A percentile compares a stretch with the other conserved stretches of the same genome.
Conservation (phyloP, 1,284 basidiomycete species). For the Meripilus lineatus region DNA sequence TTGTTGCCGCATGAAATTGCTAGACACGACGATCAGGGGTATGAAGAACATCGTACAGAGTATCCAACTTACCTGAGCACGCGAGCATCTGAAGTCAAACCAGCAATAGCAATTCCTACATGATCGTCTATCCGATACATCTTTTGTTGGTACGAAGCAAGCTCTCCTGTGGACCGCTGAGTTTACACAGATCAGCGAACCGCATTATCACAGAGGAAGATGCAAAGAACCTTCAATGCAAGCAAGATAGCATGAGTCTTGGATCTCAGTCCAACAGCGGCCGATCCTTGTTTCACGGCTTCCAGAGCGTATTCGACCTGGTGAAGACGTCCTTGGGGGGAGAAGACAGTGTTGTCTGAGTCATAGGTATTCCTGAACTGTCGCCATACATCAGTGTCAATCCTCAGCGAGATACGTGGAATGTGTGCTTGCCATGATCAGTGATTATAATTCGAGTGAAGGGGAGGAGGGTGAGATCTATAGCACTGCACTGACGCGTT, state of each 20-base stretch:
- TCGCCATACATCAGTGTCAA: slow-evolving; percentile 6
- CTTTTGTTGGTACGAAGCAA: slow-evolving; percentile 99
- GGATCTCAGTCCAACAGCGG: slow-evolving; percentile 92
- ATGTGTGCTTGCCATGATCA: slow-evolving; percentile 9
- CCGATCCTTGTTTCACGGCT: slow-evolving; percentile 99
- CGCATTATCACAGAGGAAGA: not conserved
- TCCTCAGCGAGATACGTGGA: not conserved
- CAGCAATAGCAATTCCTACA: slow-evolving; percentile 97
- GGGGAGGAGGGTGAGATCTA: slow-evolving; percentile 5
- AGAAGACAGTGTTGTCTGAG: slow-evolving; percentile 96
- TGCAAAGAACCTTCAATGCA: slow-evolving; percentile 73
- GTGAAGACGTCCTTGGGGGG: slow-evolving; percentile 84
- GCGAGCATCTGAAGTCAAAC: slow-evolving; percentile 95
- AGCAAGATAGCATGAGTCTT: slow-evolving; percentile 94
- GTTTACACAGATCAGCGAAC: too few relatives aligned
- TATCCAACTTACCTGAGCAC: slow-evolving; percentile 74
- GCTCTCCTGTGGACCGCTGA: slow-evolving; percentile 96
- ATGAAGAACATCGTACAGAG: slow-evolving; percentile 6
- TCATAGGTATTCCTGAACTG: slow-evolving; percentile 96
- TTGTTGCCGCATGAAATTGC: slow-evolving; percentile 99
- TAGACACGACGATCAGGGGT: slow-evolving; percentile 27
- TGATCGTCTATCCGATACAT: slow-evolving; percentile 99
- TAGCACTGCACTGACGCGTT: slow-evolving; percentile 5
- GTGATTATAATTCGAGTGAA: slow-evolving; percentile 3
- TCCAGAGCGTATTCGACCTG: slow-evolving; percentile 99